A percentile compares a stretch with the other conserved stretches of the same genome.
Conservation (phyloP, 148 eudicot species). For the Cornus suecica region DNA sequence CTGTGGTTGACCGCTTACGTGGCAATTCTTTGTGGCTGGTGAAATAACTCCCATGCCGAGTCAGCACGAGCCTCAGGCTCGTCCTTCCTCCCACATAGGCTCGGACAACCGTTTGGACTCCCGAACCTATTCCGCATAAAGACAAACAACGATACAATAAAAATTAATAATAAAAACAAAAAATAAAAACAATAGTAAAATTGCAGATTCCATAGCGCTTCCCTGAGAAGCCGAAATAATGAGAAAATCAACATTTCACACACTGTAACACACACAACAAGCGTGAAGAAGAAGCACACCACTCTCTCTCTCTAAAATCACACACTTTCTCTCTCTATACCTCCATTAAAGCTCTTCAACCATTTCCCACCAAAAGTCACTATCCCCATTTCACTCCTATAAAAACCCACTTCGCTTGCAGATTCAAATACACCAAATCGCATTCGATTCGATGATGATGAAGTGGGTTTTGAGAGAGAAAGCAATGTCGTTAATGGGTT, state of each 20-base stretch:
- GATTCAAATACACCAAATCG: not conserved
- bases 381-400: constrained; percentile 8
- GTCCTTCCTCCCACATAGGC: constrained; percentile 48
- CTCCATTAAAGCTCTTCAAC: constrained; percentile 16
- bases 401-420: not conserved
- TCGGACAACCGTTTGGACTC: constrained; percentile 71
- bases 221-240: constrained; percentile 6
- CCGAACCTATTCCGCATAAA: constrained; percentile 38
- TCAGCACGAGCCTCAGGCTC: constrained; percentile 31
- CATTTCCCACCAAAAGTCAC: constrained; percentile 14
- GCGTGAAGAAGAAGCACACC: not conserved
- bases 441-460: not conserved
- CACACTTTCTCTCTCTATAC: constrained; percentile 6
- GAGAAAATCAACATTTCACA: not conserved
- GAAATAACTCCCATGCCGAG: not conserved
- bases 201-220: constrained; percentile 3
- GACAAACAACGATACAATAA: not conserved
- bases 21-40: not conserved
- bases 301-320: not conserved
- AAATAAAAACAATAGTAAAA: not conserved
- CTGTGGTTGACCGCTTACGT: not conserved
- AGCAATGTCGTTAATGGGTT: not conserved
- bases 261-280: not conserved
- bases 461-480: not conserved
- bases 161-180: not conserved